These are phyloP conservation scores for Diaporthe batatas DNA, from an alignment of 2,329 filamentous ascomycete species.

Conservation along the genomic window DNA sequence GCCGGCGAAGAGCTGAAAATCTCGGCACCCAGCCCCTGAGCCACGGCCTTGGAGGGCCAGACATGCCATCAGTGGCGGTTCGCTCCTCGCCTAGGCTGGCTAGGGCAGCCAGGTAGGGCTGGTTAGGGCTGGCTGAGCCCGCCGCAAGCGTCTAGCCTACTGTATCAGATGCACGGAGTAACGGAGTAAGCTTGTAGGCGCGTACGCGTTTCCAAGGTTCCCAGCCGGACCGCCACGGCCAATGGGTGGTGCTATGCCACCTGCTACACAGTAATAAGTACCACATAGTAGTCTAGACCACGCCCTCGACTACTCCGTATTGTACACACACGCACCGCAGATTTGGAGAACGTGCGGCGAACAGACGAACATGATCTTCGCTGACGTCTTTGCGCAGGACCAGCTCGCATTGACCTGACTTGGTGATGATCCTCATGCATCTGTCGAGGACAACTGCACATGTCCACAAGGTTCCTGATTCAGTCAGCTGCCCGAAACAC, in stretches of 20 bases:
- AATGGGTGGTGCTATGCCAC: not conserved
- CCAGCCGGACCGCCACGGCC: not conserved
- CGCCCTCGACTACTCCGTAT: not conserved
- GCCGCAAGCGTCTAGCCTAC: not conserved
- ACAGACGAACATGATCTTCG: slow-evolving; percentile 23
- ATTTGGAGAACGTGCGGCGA: slow-evolving; percentile 1
- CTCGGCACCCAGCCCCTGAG: slow-evolving; percentile 29
- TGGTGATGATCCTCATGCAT: slow-evolving; percentile 15
- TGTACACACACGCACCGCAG: too few species aligned
- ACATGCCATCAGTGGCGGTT: slow-evolving; percentile 11
- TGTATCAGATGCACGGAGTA: slow-evolving; percentile 3
- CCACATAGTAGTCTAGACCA: not conserved
- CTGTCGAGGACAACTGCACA: slow-evolving; percentile 1
- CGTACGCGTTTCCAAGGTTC: slow-evolving; percentile 6
- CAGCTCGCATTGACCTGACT: slow-evolving; percentile 12
- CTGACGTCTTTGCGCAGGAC: slow-evolving; percentile 15
- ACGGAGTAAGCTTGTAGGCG: not conserved
- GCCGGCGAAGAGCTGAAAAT: slow-evolving; percentile 23
- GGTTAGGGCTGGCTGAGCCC: slow-evolving; percentile 24
- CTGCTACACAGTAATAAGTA: too few species aligned
- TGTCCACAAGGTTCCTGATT: slow-evolving; percentile 9
- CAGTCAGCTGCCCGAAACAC: slow-evolving; percentile 3
- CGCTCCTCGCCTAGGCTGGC: slow-evolving; percentile 1
- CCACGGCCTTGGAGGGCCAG: slow-evolving; percentile 9
- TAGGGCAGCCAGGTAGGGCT: slow-evolving; percentile 9